Percentiles rank a stretch among this genome's conserved stretches.
Conservation (phyloP, 306 rosid genomes). For the Acacia melanoxylon region DNA sequence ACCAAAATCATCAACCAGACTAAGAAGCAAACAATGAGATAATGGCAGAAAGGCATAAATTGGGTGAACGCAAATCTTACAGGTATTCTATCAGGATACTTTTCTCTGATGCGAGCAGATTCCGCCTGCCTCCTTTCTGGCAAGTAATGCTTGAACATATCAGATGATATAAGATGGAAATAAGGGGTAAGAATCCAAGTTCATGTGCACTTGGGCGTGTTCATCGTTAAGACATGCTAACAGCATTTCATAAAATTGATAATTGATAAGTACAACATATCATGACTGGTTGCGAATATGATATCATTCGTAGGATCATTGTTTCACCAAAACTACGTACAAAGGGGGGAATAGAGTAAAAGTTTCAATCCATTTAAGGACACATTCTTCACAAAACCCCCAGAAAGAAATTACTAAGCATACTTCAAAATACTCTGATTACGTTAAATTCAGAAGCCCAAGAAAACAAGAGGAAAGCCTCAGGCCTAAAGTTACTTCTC, state of each 20-base stretch:
- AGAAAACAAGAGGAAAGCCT: background rate
- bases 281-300: background rate
- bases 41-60: background rate
- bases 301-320: background rate
- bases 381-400: background rate
- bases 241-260: background rate
- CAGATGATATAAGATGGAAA: constrained; percentile 8
- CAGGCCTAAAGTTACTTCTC: background rate
- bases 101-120: constrained; percentile 86
- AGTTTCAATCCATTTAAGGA: background rate
- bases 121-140: constrained; percentile 91
- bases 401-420: background rate
- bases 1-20: constrained; percentile 18
- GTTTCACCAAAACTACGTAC: background rate
- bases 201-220: background rate
- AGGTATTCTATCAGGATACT: constrained; percentile 90
- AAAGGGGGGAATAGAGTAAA: background rate
- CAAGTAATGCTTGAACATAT: constrained; percentile 27
- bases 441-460: background rate
- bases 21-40: constrained; percentile 7
- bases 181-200: background rate
- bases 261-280: background rate
- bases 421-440: background rate
- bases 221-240: background rate
- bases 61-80: constrained; percentile 37